Evolutionary conservation across 1,284 basidiomycete genomes (phyloP).

Genomic region (Ustilago shanxiensis): DNA sequence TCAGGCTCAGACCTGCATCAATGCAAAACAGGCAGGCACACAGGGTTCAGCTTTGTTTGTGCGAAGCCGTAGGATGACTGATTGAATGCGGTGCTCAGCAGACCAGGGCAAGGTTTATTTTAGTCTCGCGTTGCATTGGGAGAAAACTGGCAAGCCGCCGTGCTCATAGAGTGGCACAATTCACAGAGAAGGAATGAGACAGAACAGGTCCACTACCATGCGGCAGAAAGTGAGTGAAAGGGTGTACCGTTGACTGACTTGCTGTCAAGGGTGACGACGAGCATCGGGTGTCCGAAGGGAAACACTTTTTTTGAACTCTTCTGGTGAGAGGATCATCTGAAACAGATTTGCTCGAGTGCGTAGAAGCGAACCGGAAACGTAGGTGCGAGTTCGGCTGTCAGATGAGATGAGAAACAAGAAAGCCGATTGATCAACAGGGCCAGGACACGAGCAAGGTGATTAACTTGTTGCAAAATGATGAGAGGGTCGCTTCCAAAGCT

Average conservation of each 20-base stretch:
- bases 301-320: not conserved
- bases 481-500: too few species aligned
- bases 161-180: not conserved
- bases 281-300: conserved; percentile 10
- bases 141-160: too few species aligned
- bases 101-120: not conserved
- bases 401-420: not conserved
- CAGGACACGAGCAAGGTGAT: too few species aligned
- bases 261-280: conserved; percentile 8
- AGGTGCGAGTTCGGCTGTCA: not conserved
- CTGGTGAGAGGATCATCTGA: conserved; percentile 10
- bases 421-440: not conserved
- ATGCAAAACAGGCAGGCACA: not conserved
- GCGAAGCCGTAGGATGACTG: not conserved
- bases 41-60: not conserved
- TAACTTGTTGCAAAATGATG: too few species aligned
- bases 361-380: conserved; percentile 4
- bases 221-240: too few species aligned
- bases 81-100: not conserved
- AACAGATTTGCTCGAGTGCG: conserved; percentile 1
- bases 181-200: conserved; percentile 1
- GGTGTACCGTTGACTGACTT: not conserved
- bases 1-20: not conserved
- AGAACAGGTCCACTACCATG: too few species aligned
- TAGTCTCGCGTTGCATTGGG: not conserved